Conservation (phyloP, 2,329 filamentous ascomycete species). For the Colletotrichum simmondsii region DNA sequence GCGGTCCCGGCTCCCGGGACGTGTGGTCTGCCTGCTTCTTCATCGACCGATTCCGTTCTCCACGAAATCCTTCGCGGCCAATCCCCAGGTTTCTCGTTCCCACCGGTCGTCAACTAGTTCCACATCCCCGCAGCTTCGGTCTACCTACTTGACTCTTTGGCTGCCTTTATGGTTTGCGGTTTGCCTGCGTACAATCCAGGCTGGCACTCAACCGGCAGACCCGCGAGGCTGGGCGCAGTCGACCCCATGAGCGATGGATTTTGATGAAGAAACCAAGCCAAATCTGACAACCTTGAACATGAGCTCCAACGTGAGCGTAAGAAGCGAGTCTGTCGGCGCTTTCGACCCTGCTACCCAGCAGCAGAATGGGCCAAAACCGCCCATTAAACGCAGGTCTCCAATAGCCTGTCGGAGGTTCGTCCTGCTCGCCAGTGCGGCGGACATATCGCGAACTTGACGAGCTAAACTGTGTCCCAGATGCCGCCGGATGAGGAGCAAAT, state of each 20-base stretch:
- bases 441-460: constrained; percentile 8
- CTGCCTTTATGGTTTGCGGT: neutral
- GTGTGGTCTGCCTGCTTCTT: constrained; percentile 8
- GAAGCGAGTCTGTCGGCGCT: constrained; percentile 7
- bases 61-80: constrained; percentile 20
- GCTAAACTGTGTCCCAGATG: constrained; percentile 52
- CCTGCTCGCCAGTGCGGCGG: neutral
- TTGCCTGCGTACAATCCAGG: neutral
- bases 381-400: constrained; percentile 60
- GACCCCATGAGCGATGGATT: constrained; percentile 28
- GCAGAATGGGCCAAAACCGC: constrained; percentile 29
- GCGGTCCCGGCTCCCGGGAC: constrained; percentile 9
- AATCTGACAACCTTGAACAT: constrained; percentile 22
- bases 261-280: constrained; percentile 32
- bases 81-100: constrained; percentile 12
- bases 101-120: constrained; percentile 2
- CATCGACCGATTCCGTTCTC: neutral
- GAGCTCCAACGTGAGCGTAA: constrained; percentile 19
- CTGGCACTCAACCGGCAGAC: neutral
- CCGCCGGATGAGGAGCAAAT: constrained; percentile 67
- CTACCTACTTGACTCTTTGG: neutral
- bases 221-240: neutral
- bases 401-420: constrained; percentile 65
- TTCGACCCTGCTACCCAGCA: constrained; percentile 18
- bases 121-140: constrained; percentile 19